Evolutionary conservation across 2,329 filamentous ascomycete species (phyloP), one percentile per base, ranked within the genome.

Genomic region (Trichoderma breve): DNA sequence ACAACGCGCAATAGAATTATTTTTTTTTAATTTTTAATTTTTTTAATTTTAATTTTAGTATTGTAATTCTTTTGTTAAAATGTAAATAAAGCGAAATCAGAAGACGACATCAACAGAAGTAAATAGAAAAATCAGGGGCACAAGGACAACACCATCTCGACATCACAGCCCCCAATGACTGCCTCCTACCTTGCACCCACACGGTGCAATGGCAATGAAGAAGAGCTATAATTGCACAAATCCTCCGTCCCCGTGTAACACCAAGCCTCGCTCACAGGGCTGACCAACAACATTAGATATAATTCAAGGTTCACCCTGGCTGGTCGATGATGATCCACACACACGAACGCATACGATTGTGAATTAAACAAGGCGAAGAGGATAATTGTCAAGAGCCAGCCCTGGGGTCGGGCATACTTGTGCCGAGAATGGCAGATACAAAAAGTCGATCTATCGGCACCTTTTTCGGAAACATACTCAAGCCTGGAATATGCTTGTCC

Each of bases 261-360:
- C 47, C 65, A 36, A 61, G 65, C 65, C 36, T 69, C 65, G n/a
- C 53, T 14, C 65, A 60, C 65, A 69, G 34, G 53, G 65, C 65
- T 69, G 65, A 60, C 65, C 65, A 60, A 69, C 65, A 60, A 26
- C 30, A 30, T 24, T 24, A 24, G 24, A 24, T 24, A 24, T 24
- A 24, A 24, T 30, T 24, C 65, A 43, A 60, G 65, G 65, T 30
- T 30, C 9, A 34, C 32, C 34, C 65, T 24, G 18, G 28, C 34
- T 9, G 18, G 28, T 30, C 15, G 1, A 28, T 18, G 53, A 26
- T 60, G 30, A 43, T 3, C 34, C n/a, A 47, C 47, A 15, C 34
- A 58, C 32, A 68, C n/a, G 6, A 11, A 39, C 34, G 32, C 7
- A 68, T 36, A 18, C 28, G 57, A 60, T 68, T 12, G 28, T 21